Conservation (phyloP, 2,329 filamentous ascomycete species). For the Fusarium goolgardi region DNA sequence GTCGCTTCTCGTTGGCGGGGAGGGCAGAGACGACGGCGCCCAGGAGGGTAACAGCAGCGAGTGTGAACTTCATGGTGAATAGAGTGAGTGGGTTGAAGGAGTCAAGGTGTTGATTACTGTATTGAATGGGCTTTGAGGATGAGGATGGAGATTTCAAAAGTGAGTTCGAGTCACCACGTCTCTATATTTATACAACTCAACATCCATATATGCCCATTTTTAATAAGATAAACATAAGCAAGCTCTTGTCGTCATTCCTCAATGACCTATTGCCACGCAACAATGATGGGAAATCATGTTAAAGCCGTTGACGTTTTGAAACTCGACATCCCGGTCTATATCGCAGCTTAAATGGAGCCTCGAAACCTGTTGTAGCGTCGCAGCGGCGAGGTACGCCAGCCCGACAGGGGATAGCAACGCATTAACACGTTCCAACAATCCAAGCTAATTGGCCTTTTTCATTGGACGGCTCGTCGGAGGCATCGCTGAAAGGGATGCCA, state of each 20-base stretch:
- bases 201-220: constrained; percentile 1
- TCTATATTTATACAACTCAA: constrained; percentile 27
- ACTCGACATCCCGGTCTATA: constrained; percentile 32
- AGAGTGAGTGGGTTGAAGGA: constrained; percentile 14
- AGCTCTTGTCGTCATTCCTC: constrained; percentile 30
- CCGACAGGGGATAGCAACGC: constrained; percentile 30
- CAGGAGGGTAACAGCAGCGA: constrained; percentile 45
- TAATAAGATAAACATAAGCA: constrained; percentile 2
- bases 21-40: constrained; percentile 45
- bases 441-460: neutral
- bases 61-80: constrained; percentile 50
- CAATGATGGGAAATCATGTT: neutral
- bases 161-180: neutral
- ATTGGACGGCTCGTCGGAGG: constrained; percentile 29
- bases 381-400: constrained; percentile 33
- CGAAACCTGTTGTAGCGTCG: constrained; percentile 39
- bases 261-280: constrained; percentile 1
- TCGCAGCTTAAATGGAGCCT: constrained; percentile 4
- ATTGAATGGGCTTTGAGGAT: neutral
- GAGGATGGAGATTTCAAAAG: neutral
- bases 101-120: neutral
- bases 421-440: constrained; percentile 29
- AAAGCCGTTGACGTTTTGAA: constrained; percentile 32
- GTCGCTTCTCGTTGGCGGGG: constrained; percentile 50
- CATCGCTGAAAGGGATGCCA: constrained; percentile 23